A percentile compares a stretch with the other conserved stretches of the same genome.
Evolutionary conservation across 2,329 filamentous ascomycete species (phyloP).

Genomic region (Colletotrichum sp.): DNA sequence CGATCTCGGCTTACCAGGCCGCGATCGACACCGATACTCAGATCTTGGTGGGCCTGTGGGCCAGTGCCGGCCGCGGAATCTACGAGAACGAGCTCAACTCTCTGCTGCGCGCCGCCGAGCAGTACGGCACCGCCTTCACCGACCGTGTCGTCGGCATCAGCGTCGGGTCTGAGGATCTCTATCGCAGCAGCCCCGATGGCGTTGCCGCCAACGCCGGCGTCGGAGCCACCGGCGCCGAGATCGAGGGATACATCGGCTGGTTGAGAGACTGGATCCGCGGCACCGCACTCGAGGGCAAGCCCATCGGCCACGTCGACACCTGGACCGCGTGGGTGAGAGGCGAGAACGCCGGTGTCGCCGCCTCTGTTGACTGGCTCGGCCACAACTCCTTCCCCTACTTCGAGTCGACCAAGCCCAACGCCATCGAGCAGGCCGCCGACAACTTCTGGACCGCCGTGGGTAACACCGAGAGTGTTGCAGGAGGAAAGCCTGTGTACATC

Average conservation of each 20-base stretch:
- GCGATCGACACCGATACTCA: constrained; percentile 53
- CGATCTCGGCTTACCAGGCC: constrained; percentile 72
- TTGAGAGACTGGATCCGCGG: constrained; percentile 53
- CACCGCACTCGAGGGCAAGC: constrained; percentile 34
- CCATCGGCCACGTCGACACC: constrained; percentile 62
- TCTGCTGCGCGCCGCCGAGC: constrained; percentile 50
- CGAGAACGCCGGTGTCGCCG: constrained; percentile 48
- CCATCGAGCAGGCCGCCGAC: constrained; percentile 40
- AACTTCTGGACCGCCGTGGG: constrained; percentile 45
- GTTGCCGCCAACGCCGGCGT: constrained; percentile 6
- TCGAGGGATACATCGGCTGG: constrained; percentile 63
- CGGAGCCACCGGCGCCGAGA: constrained; percentile 44
- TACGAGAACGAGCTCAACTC: constrained; percentile 52
- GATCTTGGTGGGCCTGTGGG: constrained; percentile 60
- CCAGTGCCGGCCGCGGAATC: constrained; percentile 38
- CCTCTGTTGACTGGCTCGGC: constrained; percentile 57
- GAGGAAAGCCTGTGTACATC: constrained; percentile 48
- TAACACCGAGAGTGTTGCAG: constrained; percentile 42
- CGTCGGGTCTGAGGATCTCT: constrained; percentile 62
- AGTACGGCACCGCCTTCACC: constrained; percentile 43
- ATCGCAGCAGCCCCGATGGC: constrained; percentile 38
- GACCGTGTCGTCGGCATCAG: constrained; percentile 57
- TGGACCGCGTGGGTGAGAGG: constrained; percentile 57
- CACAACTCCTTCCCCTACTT: constrained; percentile 61
- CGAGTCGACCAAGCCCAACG: constrained; percentile 38